Conservation (phyloP, 352 stramenopile species). For the Vaucheria bursata region DNA sequence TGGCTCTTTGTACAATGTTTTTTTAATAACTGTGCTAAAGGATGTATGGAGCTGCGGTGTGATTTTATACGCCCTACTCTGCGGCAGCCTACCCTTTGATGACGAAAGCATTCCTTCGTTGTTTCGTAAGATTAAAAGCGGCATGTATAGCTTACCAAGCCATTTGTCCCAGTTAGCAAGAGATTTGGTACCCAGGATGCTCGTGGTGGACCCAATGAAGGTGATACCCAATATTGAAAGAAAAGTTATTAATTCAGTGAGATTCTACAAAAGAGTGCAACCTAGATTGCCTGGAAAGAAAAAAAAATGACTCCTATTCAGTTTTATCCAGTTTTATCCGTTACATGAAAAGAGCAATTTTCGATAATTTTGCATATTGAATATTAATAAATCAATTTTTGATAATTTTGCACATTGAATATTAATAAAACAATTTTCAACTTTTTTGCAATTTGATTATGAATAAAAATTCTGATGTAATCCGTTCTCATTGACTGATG, state of each 20-base stretch:
- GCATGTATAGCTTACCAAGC: conserved; percentile 93
- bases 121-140: conserved; percentile 98
- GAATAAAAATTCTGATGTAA: too few species aligned
- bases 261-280: background rate
- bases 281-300: too few species aligned
- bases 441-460: too few species aligned
- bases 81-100: conserved; percentile 94
- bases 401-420: too few species aligned
- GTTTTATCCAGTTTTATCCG: too few species aligned
- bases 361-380: too few species aligned
- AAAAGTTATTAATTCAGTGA: conserved; percentile 51
- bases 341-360: too few species aligned
- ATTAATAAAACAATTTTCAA: too few species aligned
- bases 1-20: background rate
- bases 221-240: conserved; percentile 94
- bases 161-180: conserved; percentile 82
- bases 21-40: background rate
- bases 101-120: conserved; percentile 95
- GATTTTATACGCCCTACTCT: conserved; percentile 97
- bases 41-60: conserved; percentile 99
- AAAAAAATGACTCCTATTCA: too few species aligned
- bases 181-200: conserved; percentile 93
- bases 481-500: too few species aligned
- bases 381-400: too few species aligned
- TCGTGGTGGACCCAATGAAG: conserved; percentile 98